Evolutionary conservation across 1,139 yeast species (phyloP).

Genomic region (Lodderomyces pseudojiufengensis): DNA sequence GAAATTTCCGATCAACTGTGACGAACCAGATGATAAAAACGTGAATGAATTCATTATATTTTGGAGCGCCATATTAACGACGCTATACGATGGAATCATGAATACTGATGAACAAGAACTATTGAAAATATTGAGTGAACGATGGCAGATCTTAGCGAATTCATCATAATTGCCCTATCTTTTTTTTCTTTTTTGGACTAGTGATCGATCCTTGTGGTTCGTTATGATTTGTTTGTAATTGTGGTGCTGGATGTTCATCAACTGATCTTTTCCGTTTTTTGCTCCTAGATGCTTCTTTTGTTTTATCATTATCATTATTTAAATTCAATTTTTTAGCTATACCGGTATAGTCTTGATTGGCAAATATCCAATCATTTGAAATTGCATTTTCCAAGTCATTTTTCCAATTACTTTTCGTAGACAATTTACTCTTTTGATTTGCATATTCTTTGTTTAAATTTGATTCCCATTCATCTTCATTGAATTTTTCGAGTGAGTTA

Average conservation of each 20-base stretch:
- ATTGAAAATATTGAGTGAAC: conserved; percentile 27
- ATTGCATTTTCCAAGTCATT: conserved; percentile 8
- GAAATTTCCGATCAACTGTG: conserved; percentile 19
- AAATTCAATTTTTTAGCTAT: background rate
- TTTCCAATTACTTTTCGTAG: background rate
- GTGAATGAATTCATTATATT: conserved; percentile 41
- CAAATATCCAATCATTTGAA: conserved; percentile 11
- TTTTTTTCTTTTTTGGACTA: conserved; percentile 13
- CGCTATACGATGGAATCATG: conserved; percentile 40
- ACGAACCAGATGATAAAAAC: conserved; percentile 24
- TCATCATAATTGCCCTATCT: conserved; percentile 6
- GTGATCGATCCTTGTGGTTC: conserved; percentile 1
- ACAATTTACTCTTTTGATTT: conserved; percentile 3
- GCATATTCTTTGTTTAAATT: conserved; percentile 9
- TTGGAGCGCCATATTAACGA: conserved; percentile 47
- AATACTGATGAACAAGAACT: conserved; percentile 36
- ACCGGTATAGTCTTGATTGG: conserved; percentile 8
- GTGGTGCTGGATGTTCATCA: background rate
- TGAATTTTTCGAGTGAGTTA: conserved; percentile 17
- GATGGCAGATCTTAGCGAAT: conserved; percentile 36
- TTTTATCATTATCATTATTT: conserved; percentile 1
- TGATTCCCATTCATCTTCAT: conserved; percentile 16
- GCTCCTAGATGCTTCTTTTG: conserved; percentile 1
- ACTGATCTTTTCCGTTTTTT: background rate
- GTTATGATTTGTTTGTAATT: background rate